Conservation (phyloP, 345 rosid genomes). For the Trapa incisa region DNA sequence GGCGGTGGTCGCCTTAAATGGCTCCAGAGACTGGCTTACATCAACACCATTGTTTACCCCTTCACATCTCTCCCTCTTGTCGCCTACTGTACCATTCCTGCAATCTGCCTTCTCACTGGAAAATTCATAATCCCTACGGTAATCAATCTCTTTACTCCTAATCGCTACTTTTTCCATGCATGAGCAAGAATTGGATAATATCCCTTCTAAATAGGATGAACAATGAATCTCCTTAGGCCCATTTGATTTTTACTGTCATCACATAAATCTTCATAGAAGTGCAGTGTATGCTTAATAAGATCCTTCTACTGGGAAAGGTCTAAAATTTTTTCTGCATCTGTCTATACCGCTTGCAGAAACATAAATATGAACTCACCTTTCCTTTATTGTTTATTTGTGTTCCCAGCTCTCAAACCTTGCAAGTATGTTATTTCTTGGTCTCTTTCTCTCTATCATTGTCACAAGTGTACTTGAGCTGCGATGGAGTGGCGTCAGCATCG, state of each 20-base stretch:
- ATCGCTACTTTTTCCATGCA: neutral
- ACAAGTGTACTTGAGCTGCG: conserved; percentile 83
- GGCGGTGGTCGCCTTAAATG: conserved; percentile 93
- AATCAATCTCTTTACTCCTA: conserved; percentile 11
- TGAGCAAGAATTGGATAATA: neutral
- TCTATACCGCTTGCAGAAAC: neutral
- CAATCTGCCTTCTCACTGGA: conserved; percentile 20
- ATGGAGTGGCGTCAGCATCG: conserved; percentile 96
- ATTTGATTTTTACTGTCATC: neutral
- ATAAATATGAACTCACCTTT: neutral
- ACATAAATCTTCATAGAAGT: neutral
- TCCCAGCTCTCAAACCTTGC: conserved; percentile 84
- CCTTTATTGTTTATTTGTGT: neutral
- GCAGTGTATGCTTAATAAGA: neutral
- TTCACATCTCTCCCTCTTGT: conserved; percentile 90
- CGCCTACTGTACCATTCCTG: conserved; percentile 85
- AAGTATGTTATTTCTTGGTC: conserved; percentile 77
- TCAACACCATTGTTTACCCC: conserved; percentile 94
- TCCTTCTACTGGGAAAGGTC: neutral
- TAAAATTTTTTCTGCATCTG: neutral
- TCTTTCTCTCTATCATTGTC: conserved; percentile 70
- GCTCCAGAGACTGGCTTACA: conserved; percentile 84
- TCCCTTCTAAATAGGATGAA: neutral
- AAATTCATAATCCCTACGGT: conserved; percentile 95
- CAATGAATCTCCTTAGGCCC: neutral